phyloP scores from a whole-genome alignment of 306 rosid genomes.

The Rosa lucieae region DNA sequence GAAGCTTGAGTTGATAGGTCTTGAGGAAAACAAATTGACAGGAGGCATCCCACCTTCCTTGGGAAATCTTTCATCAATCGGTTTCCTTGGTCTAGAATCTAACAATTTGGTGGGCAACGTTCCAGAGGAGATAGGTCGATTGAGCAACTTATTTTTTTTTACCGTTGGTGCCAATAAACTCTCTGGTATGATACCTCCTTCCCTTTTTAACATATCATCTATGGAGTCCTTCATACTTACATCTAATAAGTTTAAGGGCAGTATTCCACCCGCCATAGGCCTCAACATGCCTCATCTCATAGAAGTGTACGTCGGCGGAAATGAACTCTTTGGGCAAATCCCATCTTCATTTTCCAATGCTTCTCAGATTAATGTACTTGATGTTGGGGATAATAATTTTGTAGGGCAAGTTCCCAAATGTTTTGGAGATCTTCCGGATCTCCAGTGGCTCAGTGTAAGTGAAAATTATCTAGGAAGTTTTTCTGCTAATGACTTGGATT shows the following conservation, averaged over 20 bases:
- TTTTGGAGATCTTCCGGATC: neutral
- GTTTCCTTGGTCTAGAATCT: accelerated
- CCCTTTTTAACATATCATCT: slow-evolving; percentile 17
- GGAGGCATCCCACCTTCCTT: neutral
- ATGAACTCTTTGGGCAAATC: neutral
- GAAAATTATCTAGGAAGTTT: neutral
- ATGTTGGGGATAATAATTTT: neutral
- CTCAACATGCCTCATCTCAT: slow-evolving; percentile 34
- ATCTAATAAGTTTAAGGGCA: slow-evolving; percentile 37
- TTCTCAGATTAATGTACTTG: neutral
- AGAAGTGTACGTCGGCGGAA: slow-evolving; percentile 23
- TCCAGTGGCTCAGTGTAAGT: neutral
- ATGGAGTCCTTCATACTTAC: slow-evolving; percentile 5
- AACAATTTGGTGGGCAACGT: neutral
- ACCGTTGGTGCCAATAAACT: slow-evolving; percentile 24
- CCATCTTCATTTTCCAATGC: neutral
- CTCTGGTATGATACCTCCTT: slow-evolving; percentile 39
- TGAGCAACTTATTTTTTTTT: neutral
- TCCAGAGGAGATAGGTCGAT: neutral
- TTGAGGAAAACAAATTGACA: neutral
- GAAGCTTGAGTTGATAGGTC: neutral
- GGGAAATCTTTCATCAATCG: neutral
- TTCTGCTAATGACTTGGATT: neutral
- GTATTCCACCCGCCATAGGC: slow-evolving; percentile 24
- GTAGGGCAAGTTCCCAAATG: neutral